A percentile compares a stretch with the other conserved stretches of the same genome.
Evolutionary conservation across 2,329 filamentous ascomycete genomes (phyloP).

Genomic region (Pleurostoma richardsiae): DNA sequence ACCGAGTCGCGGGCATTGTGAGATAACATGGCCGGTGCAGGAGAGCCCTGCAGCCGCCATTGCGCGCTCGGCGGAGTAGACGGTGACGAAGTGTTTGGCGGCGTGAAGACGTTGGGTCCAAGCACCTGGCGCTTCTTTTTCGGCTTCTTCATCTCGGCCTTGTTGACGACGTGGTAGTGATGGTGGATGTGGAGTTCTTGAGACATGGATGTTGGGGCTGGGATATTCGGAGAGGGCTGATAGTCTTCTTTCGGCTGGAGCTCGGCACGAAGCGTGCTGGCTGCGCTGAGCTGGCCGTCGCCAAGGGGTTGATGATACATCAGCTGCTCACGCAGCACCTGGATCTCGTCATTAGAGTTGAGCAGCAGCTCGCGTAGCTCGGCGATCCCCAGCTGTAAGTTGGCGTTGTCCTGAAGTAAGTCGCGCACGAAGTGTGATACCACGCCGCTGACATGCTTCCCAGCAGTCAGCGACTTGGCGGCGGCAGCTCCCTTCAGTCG

Average conservation of each 20-base stretch:
- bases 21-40: slow-evolving; percentile 32
- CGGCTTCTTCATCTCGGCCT: slow-evolving; percentile 55
- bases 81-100: slow-evolving; percentile 30
- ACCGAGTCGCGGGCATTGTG: slow-evolving; percentile 44
- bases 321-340: slow-evolving; percentile 77
- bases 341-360: slow-evolving; percentile 91
- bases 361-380: slow-evolving; percentile 88
- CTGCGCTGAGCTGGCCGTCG: slow-evolving; percentile 29
- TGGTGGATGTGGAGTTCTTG: slow-evolving; percentile 90
- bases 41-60: slow-evolving; percentile 30
- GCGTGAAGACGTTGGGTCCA: slow-evolving; percentile 57
- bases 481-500: slow-evolving; percentile 78
- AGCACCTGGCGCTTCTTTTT: slow-evolving; percentile 70
- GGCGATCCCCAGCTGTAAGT: slow-evolving; percentile 83
- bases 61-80: slow-evolving; percentile 34
- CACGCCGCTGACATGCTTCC: slow-evolving; percentile 59
- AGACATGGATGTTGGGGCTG: slow-evolving; percentile 38
- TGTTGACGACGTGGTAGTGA: slow-evolving; percentile 74
- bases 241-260: slow-evolving; percentile 45
- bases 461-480: slow-evolving; percentile 55
- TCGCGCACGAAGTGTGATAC: slow-evolving; percentile 97
- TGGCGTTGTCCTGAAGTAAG: slow-evolving; percentile 91
- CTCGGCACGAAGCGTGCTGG: slow-evolving; percentile 65
- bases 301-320: slow-evolving; percentile 68
- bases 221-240: slow-evolving; percentile 13